Evolutionary conservation across 2,329 filamentous ascomycete species (phyloP), one percentile per base, ranked within the genome.

Genomic region (Trichoderma arundinaceum): DNA sequence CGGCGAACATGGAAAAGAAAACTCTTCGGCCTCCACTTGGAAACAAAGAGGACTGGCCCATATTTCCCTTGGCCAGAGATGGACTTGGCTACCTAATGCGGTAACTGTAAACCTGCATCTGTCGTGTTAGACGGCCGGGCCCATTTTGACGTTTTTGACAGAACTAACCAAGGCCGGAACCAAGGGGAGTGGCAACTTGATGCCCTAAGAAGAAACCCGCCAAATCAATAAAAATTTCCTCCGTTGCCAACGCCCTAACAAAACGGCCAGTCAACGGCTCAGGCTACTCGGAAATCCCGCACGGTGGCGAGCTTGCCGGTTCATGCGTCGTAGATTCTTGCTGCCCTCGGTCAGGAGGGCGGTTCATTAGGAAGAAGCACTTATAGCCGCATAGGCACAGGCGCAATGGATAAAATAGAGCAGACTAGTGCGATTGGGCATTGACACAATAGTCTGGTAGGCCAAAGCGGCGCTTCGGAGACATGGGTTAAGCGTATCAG

Each of bases 181-280:
- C 33, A 61, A 43, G 58, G 58, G 28, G 28, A 61, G 28, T 10
- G 54, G 28, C 54, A 22, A 46, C 58, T 52, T 52, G 58, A 13
- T 22, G 12, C 44, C 48, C 22, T 48, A 13, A 51, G n/a, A 43
- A 39, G 46, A 15, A 61, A 35, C 9, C n/a, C 38, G n/a, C 9
- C 28, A 12, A 32, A 43, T 17, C 22, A 10, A 22, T 3, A 35
- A 43, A 43, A 61, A 61, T 8, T 22, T 41, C n/a, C 15, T 52
- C 12, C 54, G 13, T 44, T 44, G 32, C 19, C 15, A 15, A 46
- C n/a, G 39, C 39, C 39, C 38, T 44, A 12, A 13, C n/a, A 46
- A n/a, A 13, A 39, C 51, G 17, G 33, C 17, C 19, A 2, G 43
- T 28, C 15, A 46, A n/a, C 41, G 15, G 28, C 52, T 38, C 19